phyloP scores from a whole-genome alignment of 305 asterid genomes.

The Fraxinus nigra region DNA sequence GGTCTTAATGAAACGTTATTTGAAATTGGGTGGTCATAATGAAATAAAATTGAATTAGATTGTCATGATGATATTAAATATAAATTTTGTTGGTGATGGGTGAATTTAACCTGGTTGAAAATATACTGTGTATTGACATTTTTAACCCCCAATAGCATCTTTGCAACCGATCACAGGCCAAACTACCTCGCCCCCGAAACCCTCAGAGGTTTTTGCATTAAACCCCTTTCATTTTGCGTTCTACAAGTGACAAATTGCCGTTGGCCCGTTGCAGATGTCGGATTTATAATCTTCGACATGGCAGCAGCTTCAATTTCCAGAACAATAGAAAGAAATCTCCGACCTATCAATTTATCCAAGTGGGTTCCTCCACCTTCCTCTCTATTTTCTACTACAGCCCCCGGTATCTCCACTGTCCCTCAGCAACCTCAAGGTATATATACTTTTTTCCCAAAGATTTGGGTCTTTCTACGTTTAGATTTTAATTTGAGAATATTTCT shows the following conservation, averaged over 20 bases:
- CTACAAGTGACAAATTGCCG: neutral
- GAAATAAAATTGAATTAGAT: too few species aligned
- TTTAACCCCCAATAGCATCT: neutral
- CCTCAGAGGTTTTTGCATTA: neutral
- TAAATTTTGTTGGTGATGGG: too few species aligned
- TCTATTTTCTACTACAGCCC: slow-evolving; percentile 39
- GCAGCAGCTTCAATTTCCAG: slow-evolving; percentile 50
- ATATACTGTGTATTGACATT: neutral
- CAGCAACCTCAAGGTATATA: slow-evolving; percentile 44
- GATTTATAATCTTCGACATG: slow-evolving; percentile 26
- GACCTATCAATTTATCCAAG: slow-evolving; percentile 26
- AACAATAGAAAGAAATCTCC: slow-evolving; percentile 43
- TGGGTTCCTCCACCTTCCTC: slow-evolving; percentile 37
- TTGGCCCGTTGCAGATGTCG: slow-evolving; percentile 16
- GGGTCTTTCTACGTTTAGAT: neutral
- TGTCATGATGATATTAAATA: too few species aligned
- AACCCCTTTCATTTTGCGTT: neutral
- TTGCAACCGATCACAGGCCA: neutral
- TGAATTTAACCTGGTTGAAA: too few species aligned
- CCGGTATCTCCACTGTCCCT: slow-evolving; percentile 37
- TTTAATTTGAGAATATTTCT: neutral
- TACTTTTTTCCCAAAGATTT: neutral
- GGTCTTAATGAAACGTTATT: too few species aligned
- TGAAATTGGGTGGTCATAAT: too few species aligned
- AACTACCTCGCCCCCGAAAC: neutral